Evolutionary conservation across 495 filamentous ascomycete genomes (phyloP).

Genomic region (Aspergillus carlsbadensis): DNA sequence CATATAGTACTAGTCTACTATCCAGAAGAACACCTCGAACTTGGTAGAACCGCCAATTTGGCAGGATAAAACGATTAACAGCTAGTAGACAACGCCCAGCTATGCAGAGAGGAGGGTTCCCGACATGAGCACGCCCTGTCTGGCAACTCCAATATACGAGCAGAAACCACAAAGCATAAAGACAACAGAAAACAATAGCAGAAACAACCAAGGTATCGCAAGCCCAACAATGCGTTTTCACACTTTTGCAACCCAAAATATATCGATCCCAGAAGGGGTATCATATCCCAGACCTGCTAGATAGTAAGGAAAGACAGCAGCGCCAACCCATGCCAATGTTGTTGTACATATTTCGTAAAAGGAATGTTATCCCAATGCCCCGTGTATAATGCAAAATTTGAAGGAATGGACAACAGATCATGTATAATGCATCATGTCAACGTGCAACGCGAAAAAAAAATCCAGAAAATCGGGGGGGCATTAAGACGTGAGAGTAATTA

Average conservation of each 20-base stretch:
- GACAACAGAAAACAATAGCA: background rate
- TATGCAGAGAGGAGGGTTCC: constrained; percentile 7
- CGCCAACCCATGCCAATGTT: constrained; percentile 45
- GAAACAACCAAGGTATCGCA: constrained; percentile 12
- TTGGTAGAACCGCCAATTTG: background rate
- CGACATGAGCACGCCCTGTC: background rate
- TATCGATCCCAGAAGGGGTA: constrained; percentile 28
- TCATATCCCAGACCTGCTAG: constrained; percentile 32
- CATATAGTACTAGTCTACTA: constrained; percentile 4
- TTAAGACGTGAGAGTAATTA: constrained; percentile 37
- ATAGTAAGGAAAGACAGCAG: constrained; percentile 48
- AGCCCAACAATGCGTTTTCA: constrained; percentile 12
- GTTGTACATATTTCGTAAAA: constrained; percentile 38
- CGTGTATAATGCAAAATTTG: constrained; percentile 30
- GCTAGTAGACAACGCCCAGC: constrained; percentile 13
- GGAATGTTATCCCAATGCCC: constrained; percentile 44
- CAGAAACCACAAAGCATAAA: background rate
- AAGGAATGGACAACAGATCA: constrained; percentile 44
- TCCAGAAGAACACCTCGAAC: background rate
- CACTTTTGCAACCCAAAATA: constrained; percentile 24
- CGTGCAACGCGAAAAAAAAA: constrained; percentile 17
- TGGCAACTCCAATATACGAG: background rate
- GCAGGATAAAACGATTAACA: background rate
- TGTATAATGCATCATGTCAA: constrained; percentile 33
- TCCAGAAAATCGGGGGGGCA: constrained; percentile 33